phyloP scores from a whole-genome alignment of 108 stramenopile species.

The Cyclotella cryptica region DNA sequence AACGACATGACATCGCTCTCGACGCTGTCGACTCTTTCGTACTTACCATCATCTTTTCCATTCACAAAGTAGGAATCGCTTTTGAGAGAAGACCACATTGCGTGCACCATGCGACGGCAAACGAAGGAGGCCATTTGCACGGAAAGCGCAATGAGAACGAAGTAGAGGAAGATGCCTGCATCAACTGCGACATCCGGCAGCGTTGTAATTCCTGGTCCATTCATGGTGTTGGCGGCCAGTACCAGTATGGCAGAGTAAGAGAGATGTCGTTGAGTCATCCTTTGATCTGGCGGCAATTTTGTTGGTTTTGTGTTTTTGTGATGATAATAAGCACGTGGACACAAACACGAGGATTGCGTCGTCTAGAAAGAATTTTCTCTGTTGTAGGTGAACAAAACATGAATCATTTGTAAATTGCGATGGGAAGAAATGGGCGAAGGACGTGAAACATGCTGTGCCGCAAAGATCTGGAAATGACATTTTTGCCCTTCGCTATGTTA shows the following conservation, averaged over 20 bases:
- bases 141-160: conserved; percentile 29
- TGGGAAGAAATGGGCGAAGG: no score
- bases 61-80: not conserved
- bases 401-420: no score
- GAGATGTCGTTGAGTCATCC: conserved; percentile 28
- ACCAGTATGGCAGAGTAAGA: conserved; percentile 46
- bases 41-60: not conserved
- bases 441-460: no score
- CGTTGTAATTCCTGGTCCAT: conserved; percentile 48
- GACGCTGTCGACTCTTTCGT: not conserved
- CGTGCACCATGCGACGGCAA: conserved; percentile 41
- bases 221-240: conserved; percentile 52
- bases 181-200: conserved; percentile 39
- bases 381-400: no score
- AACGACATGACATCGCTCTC: not conserved
- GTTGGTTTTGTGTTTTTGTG: no score
- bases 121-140: conserved; percentile 37
- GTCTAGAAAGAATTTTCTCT: no score
- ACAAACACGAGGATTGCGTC: no score
- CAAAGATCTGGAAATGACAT: no score
- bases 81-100: conserved; percentile 48
- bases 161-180: conserved; percentile 39
- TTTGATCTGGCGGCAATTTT: not conserved
- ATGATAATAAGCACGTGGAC: no score
- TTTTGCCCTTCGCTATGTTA: no score